Evolutionary conservation across 2,329 filamentous ascomycete species (phyloP), one percentile per base, ranked within the genome.

Genomic region (Elsinoe batatas): DNA sequence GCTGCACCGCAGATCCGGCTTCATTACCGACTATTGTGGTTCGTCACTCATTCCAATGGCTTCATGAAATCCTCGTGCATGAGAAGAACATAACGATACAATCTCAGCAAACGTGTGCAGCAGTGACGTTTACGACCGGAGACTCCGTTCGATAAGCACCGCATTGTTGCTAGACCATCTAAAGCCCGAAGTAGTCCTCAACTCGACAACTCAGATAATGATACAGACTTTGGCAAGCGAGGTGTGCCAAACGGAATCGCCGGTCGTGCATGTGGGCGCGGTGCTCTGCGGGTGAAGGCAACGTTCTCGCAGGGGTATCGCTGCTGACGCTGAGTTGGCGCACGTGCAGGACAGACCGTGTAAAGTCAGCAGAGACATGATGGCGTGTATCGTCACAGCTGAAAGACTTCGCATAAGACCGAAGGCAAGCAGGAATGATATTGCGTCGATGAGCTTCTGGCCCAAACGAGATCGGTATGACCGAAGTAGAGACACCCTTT

Each of bases 1-100:
- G 32, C n/a, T 33, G 46, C 30, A 50, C 2, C 37, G 47, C 35
- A 38, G 47, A 51, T 51, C 47, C 47, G 47, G 47, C 15, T 26
- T 20, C 12, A 35, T 3, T 35, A 49, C 26, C 44, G 26, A 40
- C 37, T 4, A 38, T 17, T 3, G 12, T 3, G 36, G 3, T 26
- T 26, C 22, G 22, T 26, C 22, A 26, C 22, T 26, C 3, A 3
- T 26, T 26, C n/a, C n/a, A n/a, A n/a, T n/a, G n/a, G 22, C 22
- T 38, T 17, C 12, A 13, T 38, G 36, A 38, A 3, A 38, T 38
- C 12, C 36, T 38, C 8, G 12, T 38, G 36, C n/a, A 18, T 15
- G 5, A 13, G 10, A 7, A 6, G 37, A 3, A 18, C 37, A n/a
- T 13, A 11, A 5, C n/a, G 5, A 5, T 6, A 40, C 11, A 6